Evolutionary conservation across 1,284 basidiomycete genomes (phyloP).

Genomic region (Ganoderma leucocontextum): DNA sequence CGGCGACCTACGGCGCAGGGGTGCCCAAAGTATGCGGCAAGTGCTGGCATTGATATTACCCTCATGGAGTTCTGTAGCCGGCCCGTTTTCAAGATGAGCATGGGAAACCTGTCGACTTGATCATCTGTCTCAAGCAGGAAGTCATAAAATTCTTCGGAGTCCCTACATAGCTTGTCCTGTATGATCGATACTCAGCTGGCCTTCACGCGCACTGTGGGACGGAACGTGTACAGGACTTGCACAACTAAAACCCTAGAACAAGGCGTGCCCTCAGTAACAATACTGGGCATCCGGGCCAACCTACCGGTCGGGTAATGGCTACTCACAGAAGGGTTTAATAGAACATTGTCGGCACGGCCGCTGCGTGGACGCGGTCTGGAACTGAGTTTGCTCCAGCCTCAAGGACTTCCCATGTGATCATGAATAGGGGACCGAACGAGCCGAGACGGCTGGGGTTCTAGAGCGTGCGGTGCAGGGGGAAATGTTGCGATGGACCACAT

Average conservation of each 20-base stretch:
- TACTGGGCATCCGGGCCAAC: constrained; percentile 19
- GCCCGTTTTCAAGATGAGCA: constrained; percentile 64
- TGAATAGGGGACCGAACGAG: constrained; percentile 51
- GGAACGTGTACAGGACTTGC: constrained; percentile 46
- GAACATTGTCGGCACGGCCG: constrained; percentile 52
- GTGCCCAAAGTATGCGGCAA: neutral
- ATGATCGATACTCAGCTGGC: neutral
- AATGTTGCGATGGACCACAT: constrained; percentile 56
- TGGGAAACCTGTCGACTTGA: constrained; percentile 54
- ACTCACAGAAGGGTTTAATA: constrained; percentile 53
- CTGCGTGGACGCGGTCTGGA: constrained; percentile 51
- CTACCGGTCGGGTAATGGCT: constrained; percentile 61
- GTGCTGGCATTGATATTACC: constrained; percentile 38
- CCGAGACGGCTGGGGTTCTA: constrained; percentile 56
- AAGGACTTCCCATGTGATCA: constrained; percentile 52
- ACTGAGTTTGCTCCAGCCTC: constrained; percentile 58
- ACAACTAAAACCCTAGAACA: constrained; percentile 58
- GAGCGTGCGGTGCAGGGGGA: constrained; percentile 59
- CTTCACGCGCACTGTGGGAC: neutral
- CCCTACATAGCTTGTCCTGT: constrained; percentile 63
- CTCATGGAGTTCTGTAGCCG: constrained; percentile 63
- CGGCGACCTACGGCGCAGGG: constrained; percentile 50
- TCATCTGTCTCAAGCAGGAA: neutral
- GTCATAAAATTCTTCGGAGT: neutral
- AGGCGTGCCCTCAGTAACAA: neutral